phyloP scores from a whole-genome alignment of 805 yeast species.

The Ascoidea tarda region DNA sequence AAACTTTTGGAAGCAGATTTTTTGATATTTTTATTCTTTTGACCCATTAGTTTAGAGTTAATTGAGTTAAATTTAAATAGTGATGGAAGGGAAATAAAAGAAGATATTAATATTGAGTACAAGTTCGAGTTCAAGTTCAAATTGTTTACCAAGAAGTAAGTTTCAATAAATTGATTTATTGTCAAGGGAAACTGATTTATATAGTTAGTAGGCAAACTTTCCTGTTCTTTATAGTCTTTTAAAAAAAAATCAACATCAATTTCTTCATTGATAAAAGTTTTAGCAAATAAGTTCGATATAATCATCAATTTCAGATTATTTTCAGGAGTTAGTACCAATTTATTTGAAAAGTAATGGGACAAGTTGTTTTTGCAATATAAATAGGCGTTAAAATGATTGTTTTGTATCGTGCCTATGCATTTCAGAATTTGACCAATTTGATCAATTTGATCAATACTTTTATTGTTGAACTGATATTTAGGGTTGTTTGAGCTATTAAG shows the following conservation, averaged over 20 bases:
- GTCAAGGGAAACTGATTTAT: constrained; percentile 3
- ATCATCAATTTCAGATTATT: background rate
- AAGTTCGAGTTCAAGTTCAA: constrained; percentile 2
- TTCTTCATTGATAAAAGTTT: constrained; percentile 1
- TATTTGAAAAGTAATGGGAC: constrained; percentile 1
- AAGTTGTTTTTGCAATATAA: constrained; percentile 5
- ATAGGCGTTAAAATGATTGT: constrained; percentile 6
- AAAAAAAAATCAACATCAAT: background rate
- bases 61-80: constrained; percentile 8
- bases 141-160: constrained; percentile 4
- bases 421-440: background rate
- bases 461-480: background rate
- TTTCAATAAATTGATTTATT: constrained; percentile 1
- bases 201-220: background rate
- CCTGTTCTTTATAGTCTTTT: background rate
- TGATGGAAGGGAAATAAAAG: constrained; percentile 5
- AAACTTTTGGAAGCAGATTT: background rate
- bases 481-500: background rate
- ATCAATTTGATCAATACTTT: background rate
- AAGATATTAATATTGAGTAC: constrained; percentile 1
- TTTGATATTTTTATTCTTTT: background rate
- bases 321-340: too few relatives aligned
- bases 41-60: constrained; percentile 3
- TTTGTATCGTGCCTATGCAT: background rate
- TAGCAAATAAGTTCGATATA: constrained; percentile 3